Conservation (phyloP, 2,329 filamentous ascomycete species). For the Thelonectria rubi region DNA sequence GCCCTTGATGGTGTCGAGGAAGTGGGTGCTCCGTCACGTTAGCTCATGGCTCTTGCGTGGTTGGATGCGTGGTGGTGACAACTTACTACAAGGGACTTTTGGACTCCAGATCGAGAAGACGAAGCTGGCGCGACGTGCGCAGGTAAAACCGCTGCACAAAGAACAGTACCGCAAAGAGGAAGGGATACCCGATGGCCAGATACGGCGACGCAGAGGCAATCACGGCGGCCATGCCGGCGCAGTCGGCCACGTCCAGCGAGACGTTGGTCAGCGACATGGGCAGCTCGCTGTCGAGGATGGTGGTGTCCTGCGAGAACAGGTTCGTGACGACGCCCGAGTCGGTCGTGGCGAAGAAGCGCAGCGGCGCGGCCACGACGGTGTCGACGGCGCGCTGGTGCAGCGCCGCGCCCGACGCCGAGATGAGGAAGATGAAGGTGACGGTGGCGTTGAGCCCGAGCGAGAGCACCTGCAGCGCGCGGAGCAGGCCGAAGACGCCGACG, state of each 20-base stretch:
- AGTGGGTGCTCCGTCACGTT: conserved; percentile 52
- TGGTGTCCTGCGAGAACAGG: conserved; percentile 57
- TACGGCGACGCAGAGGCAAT: conserved; percentile 56
- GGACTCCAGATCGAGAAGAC: conserved; percentile 68
- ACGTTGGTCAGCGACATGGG: conserved; percentile 48
- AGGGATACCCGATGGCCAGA: conserved; percentile 59
- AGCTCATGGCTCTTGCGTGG: not conserved
- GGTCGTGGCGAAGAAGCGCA: conserved; percentile 53
- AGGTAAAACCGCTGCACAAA: conserved; percentile 66
- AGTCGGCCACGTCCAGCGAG: conserved; percentile 33
- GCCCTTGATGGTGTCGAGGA: conserved; percentile 65
- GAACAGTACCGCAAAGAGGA: conserved; percentile 57
- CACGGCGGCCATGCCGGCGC: conserved; percentile 57
- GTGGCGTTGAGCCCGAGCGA: conserved; percentile 32
- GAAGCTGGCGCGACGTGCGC: conserved; percentile 67
- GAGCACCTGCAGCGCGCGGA: conserved; percentile 29
- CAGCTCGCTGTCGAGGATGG: conserved; percentile 52
- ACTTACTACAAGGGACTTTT: conserved; percentile 58
- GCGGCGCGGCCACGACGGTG: conserved; percentile 50
- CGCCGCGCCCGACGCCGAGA: conserved; percentile 43
- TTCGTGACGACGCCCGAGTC: conserved; percentile 55
- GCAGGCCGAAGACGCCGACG: conserved; percentile 44
- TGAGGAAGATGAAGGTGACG: conserved; percentile 37
- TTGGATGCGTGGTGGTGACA: rapidly evolving
- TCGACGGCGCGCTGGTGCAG: conserved; percentile 47